Conservation (phyloP, 2,329 filamentous ascomycete genomes). For the Penicillium sp. region DNA sequence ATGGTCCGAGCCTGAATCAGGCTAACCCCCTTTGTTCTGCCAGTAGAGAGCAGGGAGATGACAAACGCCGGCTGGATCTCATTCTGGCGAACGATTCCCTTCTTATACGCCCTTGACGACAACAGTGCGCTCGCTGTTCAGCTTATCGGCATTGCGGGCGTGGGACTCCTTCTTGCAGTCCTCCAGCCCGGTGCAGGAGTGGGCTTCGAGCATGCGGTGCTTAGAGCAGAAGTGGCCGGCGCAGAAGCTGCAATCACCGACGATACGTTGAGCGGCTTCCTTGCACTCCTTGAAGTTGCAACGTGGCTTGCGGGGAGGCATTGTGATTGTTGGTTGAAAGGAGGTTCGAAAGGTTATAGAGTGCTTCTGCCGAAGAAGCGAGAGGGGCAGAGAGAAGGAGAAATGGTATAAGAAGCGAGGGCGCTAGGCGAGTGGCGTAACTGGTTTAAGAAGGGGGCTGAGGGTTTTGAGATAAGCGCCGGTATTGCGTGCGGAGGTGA, state of each 20-base stretch:
- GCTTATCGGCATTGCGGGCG: conserved; percentile 86
- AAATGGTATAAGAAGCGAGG: neutral
- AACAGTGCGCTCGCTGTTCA: conserved; percentile 88
- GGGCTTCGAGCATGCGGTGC: conserved; percentile 89
- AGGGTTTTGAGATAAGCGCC: conserved; percentile 21
- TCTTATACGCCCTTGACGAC: conserved; percentile 84
- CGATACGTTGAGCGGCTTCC: conserved; percentile 83
- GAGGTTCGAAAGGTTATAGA: conserved; percentile 2
- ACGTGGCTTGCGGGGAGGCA: conserved; percentile 59
- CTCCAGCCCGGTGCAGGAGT: conserved; percentile 89
- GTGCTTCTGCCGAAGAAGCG: conserved; percentile 3
- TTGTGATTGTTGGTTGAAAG: conserved; percentile 22
- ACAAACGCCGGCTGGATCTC: no score
- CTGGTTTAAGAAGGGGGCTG: neutral
- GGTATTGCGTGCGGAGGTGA: conserved; percentile 9
- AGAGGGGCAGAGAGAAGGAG: neutral
- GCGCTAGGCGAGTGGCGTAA: no score
- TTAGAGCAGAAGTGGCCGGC: conserved; percentile 90
- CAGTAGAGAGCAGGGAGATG: neutral
- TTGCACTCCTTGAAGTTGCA: conserved; percentile 90
- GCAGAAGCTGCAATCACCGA: conserved; percentile 96
- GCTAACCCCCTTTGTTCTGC: neutral
- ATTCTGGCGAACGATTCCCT: neutral
- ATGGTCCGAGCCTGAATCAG: no score
- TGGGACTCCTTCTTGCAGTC: conserved; percentile 98